phyloP scores from a whole-genome alignment of 345 rosid species.

The Abelmoschus esculentus region DNA sequence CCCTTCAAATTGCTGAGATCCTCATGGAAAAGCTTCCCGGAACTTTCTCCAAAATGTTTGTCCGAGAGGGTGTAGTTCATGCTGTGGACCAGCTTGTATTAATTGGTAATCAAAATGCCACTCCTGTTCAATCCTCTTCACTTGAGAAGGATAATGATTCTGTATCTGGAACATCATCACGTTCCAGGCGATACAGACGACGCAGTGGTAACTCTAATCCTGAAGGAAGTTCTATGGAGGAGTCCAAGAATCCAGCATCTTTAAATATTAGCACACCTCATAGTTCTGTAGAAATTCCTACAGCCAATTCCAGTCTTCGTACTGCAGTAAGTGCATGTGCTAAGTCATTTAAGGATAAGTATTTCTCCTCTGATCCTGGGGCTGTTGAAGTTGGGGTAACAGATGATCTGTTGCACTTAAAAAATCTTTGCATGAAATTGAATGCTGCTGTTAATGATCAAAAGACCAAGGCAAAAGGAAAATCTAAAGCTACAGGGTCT shows the following conservation, averaged over 20 bases:
- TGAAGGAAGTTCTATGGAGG: conserved; percentile 63
- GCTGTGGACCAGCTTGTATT: conserved; percentile 91
- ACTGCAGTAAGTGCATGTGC: conserved; percentile 76
- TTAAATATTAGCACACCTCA: conserved; percentile 57
- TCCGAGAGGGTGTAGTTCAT: conserved; percentile 98
- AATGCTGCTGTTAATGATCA: conserved; percentile 75
- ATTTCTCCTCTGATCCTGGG: conserved; percentile 73
- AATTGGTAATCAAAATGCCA: conserved; percentile 46
- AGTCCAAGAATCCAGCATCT: conserved; percentile 47
- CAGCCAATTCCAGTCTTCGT: conserved; percentile 56
- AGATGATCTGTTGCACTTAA: conserved; percentile 83
- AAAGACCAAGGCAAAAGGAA: conserved; percentile 79
- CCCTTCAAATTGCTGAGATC: conserved; percentile 91
- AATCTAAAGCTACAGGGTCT: conserved; percentile 70
- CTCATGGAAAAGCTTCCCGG: conserved; percentile 98
- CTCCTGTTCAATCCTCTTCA: conserved; percentile 40
- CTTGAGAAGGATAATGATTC: conserved; percentile 75
- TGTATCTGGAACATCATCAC: conserved; percentile 54
- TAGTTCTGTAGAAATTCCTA: conserved; percentile 56
- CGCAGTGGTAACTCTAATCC: conserved; percentile 59
- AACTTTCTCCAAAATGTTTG: conserved; percentile 87
- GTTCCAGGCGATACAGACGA: conserved; percentile 86
- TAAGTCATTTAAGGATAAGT: conserved; percentile 82
- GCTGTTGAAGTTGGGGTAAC: conserved; percentile 80
- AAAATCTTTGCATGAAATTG: conserved; percentile 74